Conservation (phyloP, 176 grass and related monocot genomes). For the Triticum timopheevii region DNA sequence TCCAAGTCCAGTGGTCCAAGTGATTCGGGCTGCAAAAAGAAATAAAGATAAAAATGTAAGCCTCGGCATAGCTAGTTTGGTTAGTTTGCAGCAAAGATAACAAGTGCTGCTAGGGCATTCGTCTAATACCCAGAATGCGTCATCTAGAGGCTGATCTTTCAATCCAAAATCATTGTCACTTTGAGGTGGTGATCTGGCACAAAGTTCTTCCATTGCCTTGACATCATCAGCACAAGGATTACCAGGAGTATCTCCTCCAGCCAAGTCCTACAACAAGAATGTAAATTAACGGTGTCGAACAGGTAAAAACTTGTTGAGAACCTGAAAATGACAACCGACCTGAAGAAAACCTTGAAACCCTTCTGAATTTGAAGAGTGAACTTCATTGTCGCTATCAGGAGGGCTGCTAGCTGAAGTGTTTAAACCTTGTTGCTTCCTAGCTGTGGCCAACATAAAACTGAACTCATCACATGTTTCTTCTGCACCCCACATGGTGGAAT, state of each 20-base stretch:
- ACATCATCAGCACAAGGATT: conserved; percentile 34
- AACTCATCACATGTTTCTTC: conserved; percentile 98
- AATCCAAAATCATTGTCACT: conserved; percentile 21
- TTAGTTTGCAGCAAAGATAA: background rate
- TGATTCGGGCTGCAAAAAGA: conserved; percentile 72
- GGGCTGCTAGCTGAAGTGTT: conserved; percentile 45
- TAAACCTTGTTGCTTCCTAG: conserved; percentile 41
- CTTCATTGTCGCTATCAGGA: conserved; percentile 33
- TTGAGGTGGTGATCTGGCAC: conserved; percentile 37
- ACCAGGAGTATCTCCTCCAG: conserved; percentile 45
- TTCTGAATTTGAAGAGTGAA: conserved; percentile 38
- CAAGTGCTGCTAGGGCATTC: background rate
- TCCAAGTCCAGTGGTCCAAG: conserved; percentile 91
- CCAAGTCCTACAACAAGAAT: conserved; percentile 55
- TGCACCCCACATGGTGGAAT: conserved; percentile 62
- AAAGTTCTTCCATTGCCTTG: conserved; percentile 38
- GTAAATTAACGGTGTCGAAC: conserved; percentile 27
- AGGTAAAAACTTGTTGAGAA: conserved; percentile 16
- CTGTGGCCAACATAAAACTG: conserved; percentile 46
- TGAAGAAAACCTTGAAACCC: conserved; percentile 66
- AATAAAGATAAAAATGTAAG: conserved; percentile 4
- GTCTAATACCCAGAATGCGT: conserved; percentile 83
- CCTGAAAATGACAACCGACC: conserved; percentile 53
- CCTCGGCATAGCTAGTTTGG: background rate
- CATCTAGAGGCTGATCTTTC: conserved; percentile 58